Base-by-base conservation (phyloP, 768 basidiomycete genomes). In the Suillus paluster region DNA sequence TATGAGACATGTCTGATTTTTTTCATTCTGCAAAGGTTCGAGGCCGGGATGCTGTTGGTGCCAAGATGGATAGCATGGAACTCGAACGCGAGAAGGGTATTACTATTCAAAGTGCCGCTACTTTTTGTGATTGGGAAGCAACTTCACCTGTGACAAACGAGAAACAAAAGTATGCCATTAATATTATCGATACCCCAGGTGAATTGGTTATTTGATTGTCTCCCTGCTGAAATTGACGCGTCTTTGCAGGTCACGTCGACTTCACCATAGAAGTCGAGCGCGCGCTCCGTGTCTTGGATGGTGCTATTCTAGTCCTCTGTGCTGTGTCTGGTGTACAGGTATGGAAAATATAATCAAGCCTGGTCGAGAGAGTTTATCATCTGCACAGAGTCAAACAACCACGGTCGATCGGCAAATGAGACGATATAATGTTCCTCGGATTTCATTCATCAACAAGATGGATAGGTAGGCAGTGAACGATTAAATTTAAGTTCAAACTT, bases 41-140 rank as follows among this genome's bases (percentile, higher is more conserved):
- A 63, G 97, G 97, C 48, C 85, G 92, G 58, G 97, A 99, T 75
- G 88, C 90, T 33, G 95, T 99, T 21, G 97, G 97, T 57, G 97
- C 97, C 9, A 99, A 99, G 81, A 99, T 99, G 97, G 97, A 99
- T 76, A 94, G 91, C 68, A 99, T 99, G 97, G 97, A 99, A 65
- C 81, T 99, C 5, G 97, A 99, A 75, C 84, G 97, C 52, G 97
- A 99, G 77, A 99, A 99, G 79, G 97, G 97, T 42, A 99, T 99
- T 69, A 99, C 97, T 38, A 99, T 99, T 64, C 97, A 99, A 77
- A 95, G 93, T 70, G 97, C 97, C 4, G 97, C 97, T 1, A 99
- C 97, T 0, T 99, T 96, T 77, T 97, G 95, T 68, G 97, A 99
- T 73, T 99, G 97, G 97, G 84, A 91, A 60, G 84, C 92, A 0